phyloP scores from a whole-genome alignment of 2,329 filamentous ascomycete genomes.

The Sclerotinia minor region DNA sequence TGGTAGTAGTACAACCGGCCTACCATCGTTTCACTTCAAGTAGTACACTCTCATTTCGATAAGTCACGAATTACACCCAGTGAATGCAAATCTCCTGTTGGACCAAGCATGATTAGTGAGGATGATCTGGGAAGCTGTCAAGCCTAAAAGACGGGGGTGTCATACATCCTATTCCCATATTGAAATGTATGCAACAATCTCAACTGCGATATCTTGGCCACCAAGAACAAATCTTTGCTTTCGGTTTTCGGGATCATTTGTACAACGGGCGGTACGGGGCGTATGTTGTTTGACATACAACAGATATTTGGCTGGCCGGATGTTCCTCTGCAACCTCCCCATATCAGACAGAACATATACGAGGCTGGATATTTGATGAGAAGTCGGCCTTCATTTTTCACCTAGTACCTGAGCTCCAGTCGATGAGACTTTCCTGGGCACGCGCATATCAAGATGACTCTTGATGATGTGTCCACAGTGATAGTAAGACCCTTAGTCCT shows the following conservation, averaged over 20 bases:
- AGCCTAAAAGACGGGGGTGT: not conserved
- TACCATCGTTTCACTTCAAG: slow-evolving; percentile 3
- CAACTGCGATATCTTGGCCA: slow-evolving; percentile 10
- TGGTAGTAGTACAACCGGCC: not conserved
- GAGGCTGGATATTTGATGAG: slow-evolving; percentile 10
- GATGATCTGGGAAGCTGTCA: slow-evolving; percentile 2
- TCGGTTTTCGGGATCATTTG: slow-evolving; percentile 22
- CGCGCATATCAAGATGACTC: slow-evolving; percentile 18
- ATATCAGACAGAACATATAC: slow-evolving; percentile 15
- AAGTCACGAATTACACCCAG: slow-evolving; percentile 13
- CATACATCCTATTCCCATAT: not conserved
- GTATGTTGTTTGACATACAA: slow-evolving; percentile 21
- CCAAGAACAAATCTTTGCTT: slow-evolving; percentile 11
- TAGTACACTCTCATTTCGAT: slow-evolving; percentile 11
- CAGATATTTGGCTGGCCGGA: slow-evolving; percentile 22
- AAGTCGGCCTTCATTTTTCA: slow-evolving; percentile 1
- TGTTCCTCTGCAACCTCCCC: slow-evolving; percentile 15
- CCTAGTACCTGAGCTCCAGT: slow-evolving; percentile 12
- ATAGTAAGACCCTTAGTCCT: slow-evolving; percentile 19
- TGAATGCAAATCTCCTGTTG: not conserved
- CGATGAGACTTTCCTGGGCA: slow-evolving; percentile 17
- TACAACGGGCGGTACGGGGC: slow-evolving; percentile 20
- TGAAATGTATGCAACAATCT: slow-evolving; percentile 9
- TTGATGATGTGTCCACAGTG: slow-evolving; percentile 22
- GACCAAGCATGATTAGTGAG: not conserved